phyloP scores from a whole-genome alignment of 306 rosid genomes.

The Medicago lupulina region DNA sequence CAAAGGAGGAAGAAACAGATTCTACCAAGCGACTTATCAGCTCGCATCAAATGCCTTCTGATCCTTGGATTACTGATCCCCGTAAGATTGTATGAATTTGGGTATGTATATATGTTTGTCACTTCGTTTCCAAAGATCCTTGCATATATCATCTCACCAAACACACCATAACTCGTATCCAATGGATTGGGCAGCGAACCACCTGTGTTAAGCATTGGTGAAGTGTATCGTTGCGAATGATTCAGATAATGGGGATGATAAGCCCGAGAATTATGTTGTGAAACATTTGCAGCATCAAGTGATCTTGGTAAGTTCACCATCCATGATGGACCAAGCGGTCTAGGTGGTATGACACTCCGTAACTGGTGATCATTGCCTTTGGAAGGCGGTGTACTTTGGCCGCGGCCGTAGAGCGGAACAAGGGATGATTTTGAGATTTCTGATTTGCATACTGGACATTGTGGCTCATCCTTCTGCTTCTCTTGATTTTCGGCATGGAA shows the following conservation, averaged over 20 bases:
- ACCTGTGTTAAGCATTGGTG: slow-evolving; percentile 48
- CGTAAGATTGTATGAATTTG: slow-evolving; percentile 61
- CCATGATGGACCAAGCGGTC: slow-evolving; percentile 66
- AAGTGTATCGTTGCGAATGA: slow-evolving; percentile 45
- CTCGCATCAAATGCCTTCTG: slow-evolving; percentile 70
- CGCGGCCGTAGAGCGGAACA: slow-evolving; percentile 77
- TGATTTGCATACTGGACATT: slow-evolving; percentile 92
- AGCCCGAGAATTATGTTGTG: slow-evolving; percentile 45
- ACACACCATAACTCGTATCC: slow-evolving; percentile 56
- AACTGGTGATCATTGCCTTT: slow-evolving; percentile 46
- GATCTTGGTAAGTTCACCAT: slow-evolving; percentile 46
- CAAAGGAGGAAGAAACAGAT: slow-evolving; percentile 79
- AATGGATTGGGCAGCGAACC: slow-evolving; percentile 47
- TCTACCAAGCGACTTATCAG: slow-evolving; percentile 75
- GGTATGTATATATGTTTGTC: slow-evolving; percentile 62
- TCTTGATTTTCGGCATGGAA: slow-evolving; percentile 48
- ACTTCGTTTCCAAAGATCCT: slow-evolving; percentile 76
- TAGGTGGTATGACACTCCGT: slow-evolving; percentile 59
- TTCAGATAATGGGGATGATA: slow-evolving; percentile 46
- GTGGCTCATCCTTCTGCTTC: slow-evolving; percentile 43
- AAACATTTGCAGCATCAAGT: slow-evolving; percentile 28
- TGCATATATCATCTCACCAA: slow-evolving; percentile 74
- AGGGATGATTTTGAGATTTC: slow-evolving; percentile 67
- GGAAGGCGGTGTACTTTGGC: slow-evolving; percentile 54
- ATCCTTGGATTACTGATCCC: slow-evolving; percentile 65